These are phyloP conservation scores for Venturia carpophila DNA, from an alignment of 2,329 filamentous ascomycete genomes.

Conservation along the genomic window DNA sequence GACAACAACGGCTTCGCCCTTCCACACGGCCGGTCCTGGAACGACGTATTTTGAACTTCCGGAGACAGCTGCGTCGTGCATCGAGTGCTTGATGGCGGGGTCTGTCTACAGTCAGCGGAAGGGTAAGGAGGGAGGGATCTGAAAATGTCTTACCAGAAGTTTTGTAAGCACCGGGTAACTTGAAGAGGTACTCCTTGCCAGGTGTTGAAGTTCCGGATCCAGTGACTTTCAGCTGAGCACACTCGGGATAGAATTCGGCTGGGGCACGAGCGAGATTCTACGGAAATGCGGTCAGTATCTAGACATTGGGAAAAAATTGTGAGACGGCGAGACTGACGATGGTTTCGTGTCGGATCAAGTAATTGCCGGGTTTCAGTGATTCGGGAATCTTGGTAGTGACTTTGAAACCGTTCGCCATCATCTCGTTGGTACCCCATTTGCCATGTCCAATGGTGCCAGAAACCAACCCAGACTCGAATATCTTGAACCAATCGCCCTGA, in stretches of 20 bases:
- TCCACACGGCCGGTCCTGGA: slow-evolving; percentile 23
- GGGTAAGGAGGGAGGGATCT: neutral
- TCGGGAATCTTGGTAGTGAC: slow-evolving; percentile 30
- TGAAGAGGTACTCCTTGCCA: slow-evolving; percentile 20
- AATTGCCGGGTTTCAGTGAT: slow-evolving; percentile 26
- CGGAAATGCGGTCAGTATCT: neutral
- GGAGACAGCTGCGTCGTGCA: slow-evolving; percentile 2
- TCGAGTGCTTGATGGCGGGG: neutral
- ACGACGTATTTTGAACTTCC: slow-evolving; percentile 20
- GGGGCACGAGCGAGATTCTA: slow-evolving; percentile 15
- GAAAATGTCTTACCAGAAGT: slow-evolving; percentile 21
- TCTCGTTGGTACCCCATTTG: slow-evolving; percentile 31
- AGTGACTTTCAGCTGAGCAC: slow-evolving; percentile 42
- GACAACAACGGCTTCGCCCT: neutral
- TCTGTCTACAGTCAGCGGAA: neutral
- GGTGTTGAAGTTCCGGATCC: slow-evolving; percentile 34
- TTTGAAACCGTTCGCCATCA: slow-evolving; percentile 30
- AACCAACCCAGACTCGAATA: slow-evolving; percentile 9
- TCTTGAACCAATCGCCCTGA: slow-evolving; percentile 17
- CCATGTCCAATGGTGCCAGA: slow-evolving; percentile 15
- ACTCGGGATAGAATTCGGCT: slow-evolving; percentile 47
- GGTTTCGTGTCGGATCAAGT: slow-evolving; percentile 21
- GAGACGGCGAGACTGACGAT: neutral
- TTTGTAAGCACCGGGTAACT: slow-evolving; percentile 24
- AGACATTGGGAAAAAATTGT: slow-evolving; percentile 23